Base-by-base conservation (phyloP, 2,329 filamentous ascomycete species). In the Colletotrichum tropicicola region DNA sequence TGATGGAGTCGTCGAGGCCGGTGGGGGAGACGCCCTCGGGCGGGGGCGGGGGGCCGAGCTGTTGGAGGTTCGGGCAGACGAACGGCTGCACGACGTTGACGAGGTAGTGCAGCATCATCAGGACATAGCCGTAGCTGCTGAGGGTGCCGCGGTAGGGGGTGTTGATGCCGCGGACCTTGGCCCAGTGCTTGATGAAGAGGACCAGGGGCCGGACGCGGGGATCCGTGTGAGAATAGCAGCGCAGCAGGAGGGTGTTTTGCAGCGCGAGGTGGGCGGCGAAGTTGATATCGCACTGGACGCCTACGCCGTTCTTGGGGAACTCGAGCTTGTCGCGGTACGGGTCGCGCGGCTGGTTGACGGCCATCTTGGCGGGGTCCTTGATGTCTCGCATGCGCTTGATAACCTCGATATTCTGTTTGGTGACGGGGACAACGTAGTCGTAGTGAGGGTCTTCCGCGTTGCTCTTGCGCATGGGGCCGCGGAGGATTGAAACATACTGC, bases 241-340 rank as follows among this genome's bases (percentile, higher is more conserved):
- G 89, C 28, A 98, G 85, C 39, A 98, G 87, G 32, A 88, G 80
- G 0, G 94, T 97, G 75, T 97, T 97, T 69, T 96, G 91, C 3
- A 97, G 82, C 2, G 91, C 93, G 3, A 97, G 86, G 45, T 92
- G 89, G 17, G 94, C 94, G 2, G 91, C 91, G 74, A 97, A 97
- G 76, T 97, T 97, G 82, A 98, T 93, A 73, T 97, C 93, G 74
- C 92, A 96, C 74, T 94, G 92, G 13, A 95, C 92, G n/a, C 93
- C 93, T 27, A 91, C 87, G 4, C 90, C 90, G 8, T 82, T 81
- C 72, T 92, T 92, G 6, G 92, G 92, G 62, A 95, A 95, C 74
- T 96, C 93, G 2, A 97, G 85, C 23, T 82, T 81, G 70, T 90
- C 85, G 63, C 78, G 80, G 73, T 86, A 87, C 28, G 80, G 81